phyloP scores from a whole-genome alignment of 1,139 yeast genomes.

The Scheffersomyces lignicola region DNA sequence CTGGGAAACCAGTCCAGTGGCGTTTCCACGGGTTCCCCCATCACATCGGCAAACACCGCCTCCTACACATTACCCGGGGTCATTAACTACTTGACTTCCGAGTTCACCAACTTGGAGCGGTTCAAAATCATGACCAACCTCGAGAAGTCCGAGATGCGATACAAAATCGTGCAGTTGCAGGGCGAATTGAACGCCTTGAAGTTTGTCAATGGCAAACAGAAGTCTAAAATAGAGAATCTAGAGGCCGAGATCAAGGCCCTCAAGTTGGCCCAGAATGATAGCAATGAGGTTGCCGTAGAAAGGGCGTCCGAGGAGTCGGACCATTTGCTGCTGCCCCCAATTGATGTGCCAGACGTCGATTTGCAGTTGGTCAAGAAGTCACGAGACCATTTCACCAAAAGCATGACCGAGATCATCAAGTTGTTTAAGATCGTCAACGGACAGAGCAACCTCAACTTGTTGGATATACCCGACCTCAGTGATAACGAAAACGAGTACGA shows the following conservation, averaged over 20 bases:
- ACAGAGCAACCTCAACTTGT: conserved; percentile 17
- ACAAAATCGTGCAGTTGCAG: conserved; percentile 53
- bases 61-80: conserved; percentile 60
- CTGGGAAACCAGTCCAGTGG: no score
- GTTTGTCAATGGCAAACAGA: conserved; percentile 37
- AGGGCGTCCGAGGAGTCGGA: not conserved
- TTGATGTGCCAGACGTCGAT: conserved; percentile 39
- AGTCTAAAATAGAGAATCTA: conserved; percentile 27
- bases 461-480: conserved; percentile 21
- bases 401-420: conserved; percentile 44
- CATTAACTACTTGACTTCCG: conserved; percentile 61
- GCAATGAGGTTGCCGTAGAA: not conserved
- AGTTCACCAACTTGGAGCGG: conserved; percentile 58
- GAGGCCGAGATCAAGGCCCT: conserved; percentile 22
- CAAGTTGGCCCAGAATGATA: conserved; percentile 10
- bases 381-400: conserved; percentile 37
- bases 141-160: conserved; percentile 58
- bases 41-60: conserved; percentile 2
- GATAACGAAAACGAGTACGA: conserved; percentile 17
- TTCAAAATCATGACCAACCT: conserved; percentile 56
- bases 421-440: conserved; percentile 38
- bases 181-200: conserved; percentile 52
- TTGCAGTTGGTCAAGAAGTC: conserved; percentile 39
- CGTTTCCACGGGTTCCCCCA: no score
- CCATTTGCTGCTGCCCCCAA: not conserved